Evolutionary conservation across 2,329 filamentous ascomycete genomes (phyloP).

Genomic region (Fusarium phyllophilum): DNA sequence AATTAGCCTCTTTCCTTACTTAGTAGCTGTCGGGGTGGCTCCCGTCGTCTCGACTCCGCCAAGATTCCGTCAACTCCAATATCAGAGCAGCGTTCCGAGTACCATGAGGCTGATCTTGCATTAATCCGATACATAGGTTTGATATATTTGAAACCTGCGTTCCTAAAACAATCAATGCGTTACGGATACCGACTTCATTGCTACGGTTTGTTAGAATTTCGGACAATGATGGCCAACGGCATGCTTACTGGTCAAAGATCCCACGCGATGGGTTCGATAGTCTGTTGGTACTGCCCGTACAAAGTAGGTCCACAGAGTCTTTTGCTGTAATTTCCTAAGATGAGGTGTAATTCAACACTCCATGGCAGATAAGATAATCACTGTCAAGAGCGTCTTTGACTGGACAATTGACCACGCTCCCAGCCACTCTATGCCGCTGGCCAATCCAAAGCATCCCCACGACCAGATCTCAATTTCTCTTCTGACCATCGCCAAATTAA

Average conservation of each 20-base stretch:
- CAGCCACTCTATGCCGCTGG: neutral
- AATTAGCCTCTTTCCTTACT: constrained; percentile 27
- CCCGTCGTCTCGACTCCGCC: constrained; percentile 9
- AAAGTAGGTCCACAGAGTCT: constrained; percentile 33
- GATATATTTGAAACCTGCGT: constrained; percentile 15
- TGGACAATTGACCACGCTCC: constrained; percentile 1
- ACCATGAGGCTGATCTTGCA: constrained; percentile 9
- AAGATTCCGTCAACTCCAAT: constrained; percentile 1
- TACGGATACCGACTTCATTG: neutral
- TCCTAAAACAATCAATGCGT: neutral
- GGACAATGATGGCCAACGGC: constrained; percentile 2
- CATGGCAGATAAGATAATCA: constrained; percentile 23
- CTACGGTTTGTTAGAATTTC: neutral
- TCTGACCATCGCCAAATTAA: constrained; percentile 26
- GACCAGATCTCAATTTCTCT: constrained; percentile 22
- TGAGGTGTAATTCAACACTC: constrained; percentile 41
- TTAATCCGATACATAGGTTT: constrained; percentile 16
- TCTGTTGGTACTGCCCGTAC: constrained; percentile 11
- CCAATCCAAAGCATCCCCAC: constrained; percentile 19
- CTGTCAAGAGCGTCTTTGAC: constrained; percentile 27
- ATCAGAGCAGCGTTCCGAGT: constrained; percentile 2
- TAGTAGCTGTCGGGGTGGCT: constrained; percentile 11
- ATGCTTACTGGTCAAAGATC: neutral
- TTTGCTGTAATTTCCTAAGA: constrained; percentile 45
- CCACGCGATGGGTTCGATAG: constrained; percentile 29